phyloP scores from a whole-genome alignment of 768 basidiomycete genomes.

The Gautieria morchelliformis region DNA sequence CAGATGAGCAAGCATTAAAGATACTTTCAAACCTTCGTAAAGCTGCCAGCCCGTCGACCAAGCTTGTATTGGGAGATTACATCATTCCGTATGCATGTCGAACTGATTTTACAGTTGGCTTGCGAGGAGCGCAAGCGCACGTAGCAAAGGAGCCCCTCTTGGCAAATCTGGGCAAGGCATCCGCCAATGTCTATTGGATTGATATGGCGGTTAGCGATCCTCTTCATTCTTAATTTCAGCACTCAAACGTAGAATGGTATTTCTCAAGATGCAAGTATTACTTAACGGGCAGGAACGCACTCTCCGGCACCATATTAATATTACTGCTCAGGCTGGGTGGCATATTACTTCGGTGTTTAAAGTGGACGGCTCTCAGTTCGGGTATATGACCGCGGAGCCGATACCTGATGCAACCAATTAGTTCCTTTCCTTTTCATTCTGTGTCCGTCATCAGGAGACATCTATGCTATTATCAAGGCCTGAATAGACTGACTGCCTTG shows the following conservation, averaged over 20 bases:
- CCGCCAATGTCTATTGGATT: slow-evolving; percentile 59
- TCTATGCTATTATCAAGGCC: too few species aligned
- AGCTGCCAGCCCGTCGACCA: slow-evolving; percentile 18
- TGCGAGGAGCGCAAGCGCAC: slow-evolving; percentile 16
- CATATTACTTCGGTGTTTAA: slow-evolving; percentile 45
- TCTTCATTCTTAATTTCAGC: neutral
- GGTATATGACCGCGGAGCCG: slow-evolving; percentile 64
- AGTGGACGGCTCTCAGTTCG: slow-evolving; percentile 57
- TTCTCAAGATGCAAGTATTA: slow-evolving; percentile 55
- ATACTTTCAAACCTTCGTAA: slow-evolving; percentile 22
- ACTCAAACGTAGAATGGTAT: neutral
- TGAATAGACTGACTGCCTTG: too few species aligned
- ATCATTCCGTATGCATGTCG: slow-evolving; percentile 13
- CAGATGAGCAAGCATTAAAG: slow-evolving; percentile 12
- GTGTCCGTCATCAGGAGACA: too few species aligned
- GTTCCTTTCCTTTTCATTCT: too few species aligned
- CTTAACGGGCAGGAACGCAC: slow-evolving; percentile 68
- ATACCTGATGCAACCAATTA: too few species aligned
- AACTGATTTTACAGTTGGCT: neutral
- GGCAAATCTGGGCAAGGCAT: slow-evolving; percentile 66
- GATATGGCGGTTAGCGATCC: slow-evolving; percentile 46
- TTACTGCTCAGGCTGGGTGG: slow-evolving; percentile 53
- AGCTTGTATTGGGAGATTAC: slow-evolving; percentile 19
- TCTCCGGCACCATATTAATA: slow-evolving; percentile 46
- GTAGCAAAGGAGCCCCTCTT: slow-evolving; percentile 54